Percentiles rank a stretch among this genome's conserved stretches.
phyloP scores from a whole-genome alignment of 768 basidiomycete species.

The Imleria badia region DNA sequence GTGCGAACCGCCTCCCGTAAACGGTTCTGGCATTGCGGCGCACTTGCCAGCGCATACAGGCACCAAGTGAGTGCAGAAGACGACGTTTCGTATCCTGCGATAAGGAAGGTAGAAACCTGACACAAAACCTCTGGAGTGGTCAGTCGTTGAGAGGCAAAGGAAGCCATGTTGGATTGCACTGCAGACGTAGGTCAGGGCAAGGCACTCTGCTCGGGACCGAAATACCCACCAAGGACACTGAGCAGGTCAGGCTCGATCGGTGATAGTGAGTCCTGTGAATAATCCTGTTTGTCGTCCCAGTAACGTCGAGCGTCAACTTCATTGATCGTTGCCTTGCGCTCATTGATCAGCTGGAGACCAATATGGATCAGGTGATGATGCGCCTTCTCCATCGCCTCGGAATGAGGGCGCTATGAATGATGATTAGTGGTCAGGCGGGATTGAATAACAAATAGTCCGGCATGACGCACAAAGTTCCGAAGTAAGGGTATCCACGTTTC shows the following conservation, averaged over 20 bases:
- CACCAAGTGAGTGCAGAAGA: constrained; percentile 61
- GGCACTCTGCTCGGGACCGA: not conserved
- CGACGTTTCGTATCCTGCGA: constrained; percentile 66
- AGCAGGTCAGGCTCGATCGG: constrained; percentile 43
- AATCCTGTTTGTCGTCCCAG: constrained; percentile 14
- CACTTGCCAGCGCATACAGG: constrained; percentile 53
- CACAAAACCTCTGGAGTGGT: constrained; percentile 55
- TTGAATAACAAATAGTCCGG: constrained; percentile 2
- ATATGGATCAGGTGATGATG: constrained; percentile 51
- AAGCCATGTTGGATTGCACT: constrained; percentile 61
- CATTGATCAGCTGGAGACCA: constrained; percentile 50
- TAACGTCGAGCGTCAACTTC: constrained; percentile 23
- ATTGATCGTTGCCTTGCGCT: constrained; percentile 44
- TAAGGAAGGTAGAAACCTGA: constrained; percentile 65
- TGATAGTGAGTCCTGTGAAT: not conserved
- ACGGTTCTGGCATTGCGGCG: constrained; percentile 43
- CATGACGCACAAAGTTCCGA: constrained; percentile 44
- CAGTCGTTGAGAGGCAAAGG: constrained; percentile 47
- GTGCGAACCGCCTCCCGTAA: constrained; percentile 47
- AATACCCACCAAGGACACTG: constrained; percentile 49
- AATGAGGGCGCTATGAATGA: constrained; percentile 43
- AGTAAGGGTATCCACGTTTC: constrained; percentile 59
- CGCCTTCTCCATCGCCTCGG: constrained; percentile 42
- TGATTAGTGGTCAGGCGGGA: constrained; percentile 8
- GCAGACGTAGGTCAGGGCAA: not conserved